Conservation (phyloP, 2,329 filamentous ascomycete species). For the Phyllosticta citrichinensis region DNA sequence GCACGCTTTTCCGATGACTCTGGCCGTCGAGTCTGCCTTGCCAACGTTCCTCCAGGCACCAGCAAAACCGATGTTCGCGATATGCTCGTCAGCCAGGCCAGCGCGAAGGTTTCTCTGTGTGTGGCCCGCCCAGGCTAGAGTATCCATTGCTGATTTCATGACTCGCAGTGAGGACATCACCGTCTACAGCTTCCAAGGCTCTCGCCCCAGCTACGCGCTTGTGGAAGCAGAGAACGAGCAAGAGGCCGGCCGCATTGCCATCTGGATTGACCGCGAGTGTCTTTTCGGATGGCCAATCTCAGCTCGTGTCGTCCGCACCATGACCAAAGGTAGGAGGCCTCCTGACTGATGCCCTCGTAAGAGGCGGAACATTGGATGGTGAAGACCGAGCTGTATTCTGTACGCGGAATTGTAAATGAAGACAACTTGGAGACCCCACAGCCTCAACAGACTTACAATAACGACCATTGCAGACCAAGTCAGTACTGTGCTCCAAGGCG, state of each 20-base stretch:
- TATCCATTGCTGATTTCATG: not conserved
- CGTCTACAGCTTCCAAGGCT: not conserved
- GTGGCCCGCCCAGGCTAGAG: not conserved
- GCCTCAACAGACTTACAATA: not conserved
- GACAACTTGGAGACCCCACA: not conserved
- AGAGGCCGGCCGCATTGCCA: slow-evolving; percentile 4
- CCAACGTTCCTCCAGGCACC: slow-evolving; percentile 1
- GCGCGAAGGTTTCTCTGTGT: not conserved
- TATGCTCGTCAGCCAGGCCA: not conserved
- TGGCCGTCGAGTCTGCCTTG: slow-evolving; percentile 5
- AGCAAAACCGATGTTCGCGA: not conserved
- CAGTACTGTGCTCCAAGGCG: not conserved
- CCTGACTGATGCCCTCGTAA: not conserved
- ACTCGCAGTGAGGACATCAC: not conserved
- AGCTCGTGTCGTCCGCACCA: not conserved
- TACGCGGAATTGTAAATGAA: not conserved
- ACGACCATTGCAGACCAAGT: not conserved
- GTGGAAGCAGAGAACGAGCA: not conserved
- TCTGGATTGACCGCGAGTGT: slow-evolving; percentile 4
- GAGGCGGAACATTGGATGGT: not conserved
- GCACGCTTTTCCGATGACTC: not conserved
- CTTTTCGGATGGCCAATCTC: slow-evolving; percentile 8
- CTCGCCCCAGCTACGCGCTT: slow-evolving; percentile 2
- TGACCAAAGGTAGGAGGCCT: slow-evolving; percentile 4
- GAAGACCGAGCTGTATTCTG: not conserved